These are phyloP conservation scores for Coemansia sp. DNA, from an alignment of 192 early-diverging fungal genomes.

Conservation along the genomic window DNA sequence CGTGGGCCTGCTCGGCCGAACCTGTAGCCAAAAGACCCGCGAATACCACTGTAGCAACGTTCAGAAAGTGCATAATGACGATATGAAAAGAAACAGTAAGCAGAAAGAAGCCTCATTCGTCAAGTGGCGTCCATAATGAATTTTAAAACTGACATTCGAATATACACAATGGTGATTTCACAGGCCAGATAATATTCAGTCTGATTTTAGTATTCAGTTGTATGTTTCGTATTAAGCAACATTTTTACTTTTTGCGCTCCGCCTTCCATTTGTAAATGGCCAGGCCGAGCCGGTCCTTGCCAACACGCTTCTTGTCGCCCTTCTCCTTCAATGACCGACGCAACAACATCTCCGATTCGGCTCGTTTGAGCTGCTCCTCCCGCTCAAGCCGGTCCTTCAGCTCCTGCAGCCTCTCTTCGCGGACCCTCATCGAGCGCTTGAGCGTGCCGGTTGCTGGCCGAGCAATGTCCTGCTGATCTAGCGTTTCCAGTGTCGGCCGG, in stretches of 20 bases:
- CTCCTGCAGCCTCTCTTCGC: slow-evolving; percentile 63
- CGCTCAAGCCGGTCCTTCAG: slow-evolving; percentile 71
- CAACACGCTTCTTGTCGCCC: slow-evolving; percentile 77
- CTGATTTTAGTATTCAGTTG: neutral
- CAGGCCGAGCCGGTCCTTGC: slow-evolving; percentile 75
- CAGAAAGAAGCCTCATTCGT: neutral
- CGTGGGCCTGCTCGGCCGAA: neutral
- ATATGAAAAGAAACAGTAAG: neutral
- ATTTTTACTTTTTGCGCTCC: slow-evolving; percentile 75
- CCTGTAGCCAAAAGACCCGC: neutral
- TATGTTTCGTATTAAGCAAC: neutral
- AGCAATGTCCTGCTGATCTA: slow-evolving; percentile 51
- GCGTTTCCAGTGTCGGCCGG: slow-evolving; percentile 63
- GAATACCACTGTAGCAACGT: neutral
- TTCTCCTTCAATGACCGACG: slow-evolving; percentile 80
- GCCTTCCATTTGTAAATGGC: slow-evolving; percentile 92
- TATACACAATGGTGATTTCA: neutral
- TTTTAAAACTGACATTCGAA: neutral
- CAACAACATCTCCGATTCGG: slow-evolving; percentile 75
- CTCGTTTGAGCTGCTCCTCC: slow-evolving; percentile 69
- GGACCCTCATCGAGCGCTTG: slow-evolving; percentile 30
- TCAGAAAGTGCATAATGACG: slow-evolving; percentile 4
- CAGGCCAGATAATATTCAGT: neutral
- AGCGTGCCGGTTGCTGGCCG: slow-evolving; percentile 17
- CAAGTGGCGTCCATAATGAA: neutral